Conservation (phyloP, 768 basidiomycete genomes). For the Boletus sp. region DNA sequence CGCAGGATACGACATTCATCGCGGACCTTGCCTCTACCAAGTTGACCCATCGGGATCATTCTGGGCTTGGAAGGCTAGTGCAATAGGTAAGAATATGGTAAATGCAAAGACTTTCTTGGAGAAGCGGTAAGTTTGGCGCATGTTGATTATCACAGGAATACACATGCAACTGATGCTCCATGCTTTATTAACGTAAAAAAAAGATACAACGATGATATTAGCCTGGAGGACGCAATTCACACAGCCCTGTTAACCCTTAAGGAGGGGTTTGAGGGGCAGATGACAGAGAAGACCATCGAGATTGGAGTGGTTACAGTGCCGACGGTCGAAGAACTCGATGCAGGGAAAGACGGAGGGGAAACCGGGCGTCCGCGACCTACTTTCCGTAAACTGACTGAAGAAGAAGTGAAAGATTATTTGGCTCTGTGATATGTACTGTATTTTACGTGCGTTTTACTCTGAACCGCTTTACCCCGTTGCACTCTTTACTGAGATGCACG, state of each 20-base stretch:
- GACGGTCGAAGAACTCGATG: slow-evolving; percentile 54
- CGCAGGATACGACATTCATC: slow-evolving; percentile 92
- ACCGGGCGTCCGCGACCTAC: slow-evolving; percentile 77
- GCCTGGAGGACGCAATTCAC: slow-evolving; percentile 97
- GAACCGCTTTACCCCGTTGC: slow-evolving; percentile 8
- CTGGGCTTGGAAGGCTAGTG: slow-evolving; percentile 99
- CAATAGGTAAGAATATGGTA: slow-evolving; percentile 99
- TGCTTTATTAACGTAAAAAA: slow-evolving; percentile 42
- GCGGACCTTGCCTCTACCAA: slow-evolving; percentile 97
- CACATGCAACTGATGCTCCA: slow-evolving; percentile 16
- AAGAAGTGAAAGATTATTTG: slow-evolving; percentile 96
- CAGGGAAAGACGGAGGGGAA: slow-evolving; percentile 65
- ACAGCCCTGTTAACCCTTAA: slow-evolving; percentile 96
- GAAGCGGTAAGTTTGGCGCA: slow-evolving; percentile 71
- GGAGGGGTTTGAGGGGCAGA: slow-evolving; percentile 99
- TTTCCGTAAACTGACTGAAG: slow-evolving; percentile 93
- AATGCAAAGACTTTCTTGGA: slow-evolving; percentile 99
- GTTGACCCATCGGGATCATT: slow-evolving; percentile 98
- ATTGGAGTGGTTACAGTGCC: slow-evolving; percentile 95
- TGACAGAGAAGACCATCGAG: slow-evolving; percentile 99
- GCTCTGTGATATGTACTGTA: slow-evolving; percentile 57
- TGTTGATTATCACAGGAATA: slow-evolving; percentile 20
- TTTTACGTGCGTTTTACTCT: slow-evolving; percentile 32
- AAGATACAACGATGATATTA: slow-evolving; percentile 99
- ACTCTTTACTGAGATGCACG: slow-evolving; percentile 17